Conservation (phyloP, 2,329 filamentous ascomycete species). For the Botryotinia convoluta region DNA sequence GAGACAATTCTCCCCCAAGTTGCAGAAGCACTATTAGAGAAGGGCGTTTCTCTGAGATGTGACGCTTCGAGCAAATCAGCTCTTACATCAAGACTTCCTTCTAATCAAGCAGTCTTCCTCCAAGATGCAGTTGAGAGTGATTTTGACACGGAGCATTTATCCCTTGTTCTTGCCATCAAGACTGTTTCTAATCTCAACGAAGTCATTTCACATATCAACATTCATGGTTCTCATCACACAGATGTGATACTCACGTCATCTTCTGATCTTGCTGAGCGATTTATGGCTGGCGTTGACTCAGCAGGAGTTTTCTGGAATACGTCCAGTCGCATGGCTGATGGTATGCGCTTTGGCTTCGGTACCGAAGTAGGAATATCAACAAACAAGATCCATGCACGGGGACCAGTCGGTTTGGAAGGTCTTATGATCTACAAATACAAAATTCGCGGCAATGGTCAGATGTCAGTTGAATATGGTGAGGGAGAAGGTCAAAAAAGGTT, state of each 20-base stretch:
- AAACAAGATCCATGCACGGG: conserved; percentile 95
- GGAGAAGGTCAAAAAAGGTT: conserved; percentile 58
- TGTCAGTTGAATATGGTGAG: conserved; percentile 72
- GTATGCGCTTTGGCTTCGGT: conserved; percentile 95
- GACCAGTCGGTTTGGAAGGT: conserved; percentile 90
- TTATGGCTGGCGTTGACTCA: conserved; percentile 83
- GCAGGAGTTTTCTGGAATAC: conserved; percentile 97
- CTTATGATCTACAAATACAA: conserved; percentile 98
- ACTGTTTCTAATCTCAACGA: conserved; percentile 65
- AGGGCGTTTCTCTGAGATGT: conserved; percentile 80
- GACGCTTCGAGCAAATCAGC: conserved; percentile 66
- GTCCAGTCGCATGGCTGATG: conserved; percentile 89
- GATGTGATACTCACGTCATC: conserved; percentile 81
- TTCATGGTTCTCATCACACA: conserved; percentile 89
- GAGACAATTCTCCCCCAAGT: conserved; percentile 65
- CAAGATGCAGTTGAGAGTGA: conserved; percentile 67
- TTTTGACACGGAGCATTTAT: conserved; percentile 86
- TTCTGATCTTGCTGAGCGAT: conserved; percentile 66
- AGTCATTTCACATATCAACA: conserved; percentile 86
- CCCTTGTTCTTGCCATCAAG: conserved; percentile 80
- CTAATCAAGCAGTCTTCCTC: conserved; percentile 48
- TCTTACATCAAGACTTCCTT: conserved; percentile 49
- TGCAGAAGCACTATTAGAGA: conserved; percentile 68
- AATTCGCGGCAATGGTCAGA: conserved; percentile 77
- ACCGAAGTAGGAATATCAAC: conserved; percentile 98